A percentile compares a stretch with the other conserved stretches of the same genome.
Evolutionary conservation across 371 early-diverging fungal species (phyloP).

Genomic region (Circinella minor): DNA sequence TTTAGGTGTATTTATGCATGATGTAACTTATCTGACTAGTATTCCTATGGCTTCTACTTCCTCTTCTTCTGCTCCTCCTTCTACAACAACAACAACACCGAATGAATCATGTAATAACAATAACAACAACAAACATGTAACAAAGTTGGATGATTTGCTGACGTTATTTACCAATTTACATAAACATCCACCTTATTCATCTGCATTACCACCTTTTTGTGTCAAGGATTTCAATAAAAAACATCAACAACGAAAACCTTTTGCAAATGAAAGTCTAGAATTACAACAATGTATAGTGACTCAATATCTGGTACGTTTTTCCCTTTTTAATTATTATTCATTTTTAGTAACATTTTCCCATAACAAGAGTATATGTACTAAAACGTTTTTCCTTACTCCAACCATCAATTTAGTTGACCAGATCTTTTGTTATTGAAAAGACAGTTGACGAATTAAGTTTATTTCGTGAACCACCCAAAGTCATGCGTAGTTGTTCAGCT

Average conservation of each 20-base stretch:
- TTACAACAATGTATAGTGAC: conserved; percentile 59
- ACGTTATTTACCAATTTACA: conserved; percentile 57
- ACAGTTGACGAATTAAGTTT: conserved; percentile 77
- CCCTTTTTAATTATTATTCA: background rate
- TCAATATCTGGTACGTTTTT: conserved; percentile 23
- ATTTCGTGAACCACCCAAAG: conserved; percentile 67
- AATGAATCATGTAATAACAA: conserved; percentile 36
- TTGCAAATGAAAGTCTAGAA: conserved; percentile 25
- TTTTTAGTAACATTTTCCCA: background rate
- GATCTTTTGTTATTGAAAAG: conserved; percentile 67
- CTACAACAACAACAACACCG: too few relatives aligned
- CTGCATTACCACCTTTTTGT: conserved; percentile 51
- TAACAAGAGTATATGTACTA: conserved; percentile 21
- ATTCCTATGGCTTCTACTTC: background rate
- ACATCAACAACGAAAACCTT: conserved; percentile 31
- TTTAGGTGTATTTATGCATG: conserved; percentile 79
- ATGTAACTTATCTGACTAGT: conserved; percentile 68
- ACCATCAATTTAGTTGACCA: conserved; percentile 45
- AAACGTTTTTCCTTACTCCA: conserved; percentile 6
- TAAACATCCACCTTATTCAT: conserved; percentile 63
- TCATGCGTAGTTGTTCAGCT: conserved; percentile 34
- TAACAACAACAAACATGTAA: background rate
- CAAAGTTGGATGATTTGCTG: conserved; percentile 45
- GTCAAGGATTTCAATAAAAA: conserved; percentile 58
- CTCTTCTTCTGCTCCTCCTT: too few relatives aligned